Percentiles rank a stretch among this genome's conserved stretches.
phyloP scores from a whole-genome alignment of 2,329 filamentous ascomycete genomes.

The Teratosphaeria nubilosa region DNA sequence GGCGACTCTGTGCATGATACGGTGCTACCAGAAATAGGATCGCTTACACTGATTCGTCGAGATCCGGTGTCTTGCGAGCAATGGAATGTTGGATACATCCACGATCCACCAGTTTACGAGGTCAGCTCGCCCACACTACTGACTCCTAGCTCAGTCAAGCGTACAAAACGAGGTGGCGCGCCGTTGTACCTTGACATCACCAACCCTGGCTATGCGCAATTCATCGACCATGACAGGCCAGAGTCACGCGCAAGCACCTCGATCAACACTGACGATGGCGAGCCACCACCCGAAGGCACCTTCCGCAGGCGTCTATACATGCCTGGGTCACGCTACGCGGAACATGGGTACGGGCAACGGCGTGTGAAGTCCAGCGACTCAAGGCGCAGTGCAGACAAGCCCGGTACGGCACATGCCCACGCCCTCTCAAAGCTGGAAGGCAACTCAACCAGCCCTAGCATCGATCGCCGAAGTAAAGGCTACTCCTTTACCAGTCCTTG shows the following conservation, averaged over 20 bases:
- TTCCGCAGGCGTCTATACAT: constrained; percentile 40
- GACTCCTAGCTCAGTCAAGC: constrained; percentile 13
- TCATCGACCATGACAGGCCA: constrained; percentile 30
- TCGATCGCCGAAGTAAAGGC: constrained; percentile 44
- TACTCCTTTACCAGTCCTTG: constrained; percentile 80
- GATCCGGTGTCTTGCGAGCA: constrained; percentile 40
- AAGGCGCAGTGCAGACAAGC: constrained; percentile 2
- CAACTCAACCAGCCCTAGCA: constrained; percentile 1
- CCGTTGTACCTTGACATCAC: constrained; percentile 45
- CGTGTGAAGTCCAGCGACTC: constrained; percentile 14
- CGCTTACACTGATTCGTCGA: constrained; percentile 40
- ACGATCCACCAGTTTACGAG: constrained; percentile 35
- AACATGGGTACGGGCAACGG: constrained; percentile 29
- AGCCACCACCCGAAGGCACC: constrained; percentile 21
- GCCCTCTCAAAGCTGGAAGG: constrained; percentile 8
- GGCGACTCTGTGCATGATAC: constrained; percentile 1
- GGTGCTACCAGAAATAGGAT: constrained; percentile 9
- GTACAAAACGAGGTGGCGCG: constrained; percentile 29
- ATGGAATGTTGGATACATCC: constrained; percentile 42
- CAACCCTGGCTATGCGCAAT: constrained; percentile 51
- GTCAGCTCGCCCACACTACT: constrained; percentile 33
- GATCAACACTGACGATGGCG: constrained; percentile 12
- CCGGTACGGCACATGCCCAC: constrained; percentile 7
- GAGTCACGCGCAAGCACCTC: constrained; percentile 20
- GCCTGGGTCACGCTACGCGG: constrained; percentile 33